These are phyloP conservation scores for Achlya hypogyna DNA, from an alignment of 352 stramenopile genomes.

Conservation along the genomic window DNA sequence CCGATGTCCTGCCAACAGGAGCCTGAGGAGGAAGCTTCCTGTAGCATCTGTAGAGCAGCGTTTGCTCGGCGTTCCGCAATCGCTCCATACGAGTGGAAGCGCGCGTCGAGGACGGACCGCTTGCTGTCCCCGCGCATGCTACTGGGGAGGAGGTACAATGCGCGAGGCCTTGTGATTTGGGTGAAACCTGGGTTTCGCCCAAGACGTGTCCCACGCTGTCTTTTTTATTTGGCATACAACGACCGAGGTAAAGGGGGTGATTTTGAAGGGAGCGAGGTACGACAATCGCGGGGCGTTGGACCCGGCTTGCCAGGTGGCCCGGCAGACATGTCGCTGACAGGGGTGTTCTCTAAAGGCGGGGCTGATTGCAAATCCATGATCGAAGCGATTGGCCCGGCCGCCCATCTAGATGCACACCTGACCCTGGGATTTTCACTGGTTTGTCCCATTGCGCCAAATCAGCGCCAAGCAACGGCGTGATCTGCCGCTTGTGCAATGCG, in stretches of 20 bases:
- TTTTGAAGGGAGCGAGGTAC: background rate
- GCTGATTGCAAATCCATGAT: background rate
- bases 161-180: background rate
- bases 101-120: background rate
- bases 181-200: background rate
- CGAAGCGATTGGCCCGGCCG: background rate
- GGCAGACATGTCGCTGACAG: background rate
- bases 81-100: slow-evolving; percentile 2
- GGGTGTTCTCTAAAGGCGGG: too few species aligned
- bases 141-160: background rate
- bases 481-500: background rate
- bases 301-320: background rate
- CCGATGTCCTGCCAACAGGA: slow-evolving; percentile 17
- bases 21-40: background rate
- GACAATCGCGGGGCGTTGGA: too few species aligned
- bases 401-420: too few species aligned
- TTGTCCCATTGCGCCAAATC: too few species aligned
- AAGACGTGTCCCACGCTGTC: background rate
- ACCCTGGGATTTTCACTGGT: too few species aligned
- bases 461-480: too few species aligned
- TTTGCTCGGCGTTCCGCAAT: slow-evolving; percentile 16
- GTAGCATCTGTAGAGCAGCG: slow-evolving; percentile 10
- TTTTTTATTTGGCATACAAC: background rate
- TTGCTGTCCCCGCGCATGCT: background rate
- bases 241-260: background rate